Percentiles rank a stretch among this genome's conserved stretches.
Conservation (phyloP, 1,284 basidiomycete genomes). For the Ustilago nuda region DNA sequence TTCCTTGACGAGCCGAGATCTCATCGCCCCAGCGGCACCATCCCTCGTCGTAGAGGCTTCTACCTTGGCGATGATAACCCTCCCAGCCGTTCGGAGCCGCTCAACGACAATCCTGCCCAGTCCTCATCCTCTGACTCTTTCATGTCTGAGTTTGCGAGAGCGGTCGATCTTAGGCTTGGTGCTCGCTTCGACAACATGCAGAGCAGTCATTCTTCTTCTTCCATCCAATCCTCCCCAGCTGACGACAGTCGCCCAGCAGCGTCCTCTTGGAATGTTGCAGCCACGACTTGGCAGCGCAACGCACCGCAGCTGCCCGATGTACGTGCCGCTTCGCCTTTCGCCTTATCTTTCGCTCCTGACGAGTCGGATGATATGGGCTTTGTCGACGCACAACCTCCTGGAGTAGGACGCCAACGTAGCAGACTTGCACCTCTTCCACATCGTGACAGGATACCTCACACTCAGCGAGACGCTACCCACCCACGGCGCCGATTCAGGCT, state of each 20-base stretch:
- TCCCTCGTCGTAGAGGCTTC: constrained; percentile 34
- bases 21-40: constrained; percentile 14
- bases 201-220: background rate
- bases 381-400: background rate
- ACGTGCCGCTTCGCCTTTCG: constrained; percentile 36
- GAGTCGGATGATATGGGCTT: constrained; percentile 5
- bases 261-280: background rate
- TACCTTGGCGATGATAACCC: constrained; percentile 21
- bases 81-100: constrained; percentile 3
- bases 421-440: background rate
- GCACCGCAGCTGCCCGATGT: constrained; percentile 38
- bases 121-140: constrained; percentile 20
- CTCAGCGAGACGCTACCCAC: background rate
- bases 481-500: background rate
- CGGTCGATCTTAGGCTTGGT: constrained; percentile 32
- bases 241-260: background rate
- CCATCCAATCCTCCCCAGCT: background rate
- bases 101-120: background rate
- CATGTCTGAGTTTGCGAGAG: constrained; percentile 31
- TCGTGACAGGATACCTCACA: background rate
- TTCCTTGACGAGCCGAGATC: constrained; percentile 13
- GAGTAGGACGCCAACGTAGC: background rate
- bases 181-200: constrained; percentile 13
- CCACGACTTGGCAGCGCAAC: background rate
- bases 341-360: constrained; percentile 19